Base-by-base conservation (phyloP, 805 yeast genomes). In the Tetrapisispora phaffii region DNA sequence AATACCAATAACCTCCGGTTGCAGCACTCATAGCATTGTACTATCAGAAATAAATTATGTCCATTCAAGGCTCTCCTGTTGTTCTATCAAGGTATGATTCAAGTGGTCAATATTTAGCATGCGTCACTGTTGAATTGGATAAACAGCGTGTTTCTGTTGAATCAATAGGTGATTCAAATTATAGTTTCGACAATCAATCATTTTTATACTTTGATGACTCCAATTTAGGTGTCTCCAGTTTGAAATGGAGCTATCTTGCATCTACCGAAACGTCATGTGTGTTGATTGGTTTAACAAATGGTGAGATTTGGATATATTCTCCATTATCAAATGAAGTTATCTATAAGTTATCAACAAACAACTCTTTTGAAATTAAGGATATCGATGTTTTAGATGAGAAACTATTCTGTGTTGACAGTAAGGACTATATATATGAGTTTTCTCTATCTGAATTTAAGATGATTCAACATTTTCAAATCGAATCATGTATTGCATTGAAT, bases 81-180 rank as follows among this genome's bases (percentile, higher is more conserved):
- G 50, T 51, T 2, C 52, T 67, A 16, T 71, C 81, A 21, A 66
- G 64, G 34, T 85, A 79, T 59, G 90, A 86, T 61, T 72, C 79
- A 12, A 63, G 75, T 1, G 80, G 82, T n/a, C 68, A 74, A 37
- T 73, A 71, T 56, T 72, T 79, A 53, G 87, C 89, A 22, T 75
- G 79, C 38, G 85, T 77, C 1, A 67, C 77, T 19, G 75, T 77
- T 31, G 82, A 86, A 1, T 72, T 86, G 47, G 90, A 85, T 60
- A 70, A 79, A 5, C 90, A 83, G 56, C 77, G 79, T 51, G 66
- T 86, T 33, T 71, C 80, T 46, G 84, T 83, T 2, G 81, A 79
- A 56, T 72, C 82, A 17, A 69, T 76, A 10, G 44, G 44, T 20
- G 43, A 41, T 21, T 34, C 48, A 5, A 71, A 66, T 23, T 72